Evolutionary conservation across 148 eudicot species (phyloP).

Genomic region (Vaccinium darrowii): DNA sequence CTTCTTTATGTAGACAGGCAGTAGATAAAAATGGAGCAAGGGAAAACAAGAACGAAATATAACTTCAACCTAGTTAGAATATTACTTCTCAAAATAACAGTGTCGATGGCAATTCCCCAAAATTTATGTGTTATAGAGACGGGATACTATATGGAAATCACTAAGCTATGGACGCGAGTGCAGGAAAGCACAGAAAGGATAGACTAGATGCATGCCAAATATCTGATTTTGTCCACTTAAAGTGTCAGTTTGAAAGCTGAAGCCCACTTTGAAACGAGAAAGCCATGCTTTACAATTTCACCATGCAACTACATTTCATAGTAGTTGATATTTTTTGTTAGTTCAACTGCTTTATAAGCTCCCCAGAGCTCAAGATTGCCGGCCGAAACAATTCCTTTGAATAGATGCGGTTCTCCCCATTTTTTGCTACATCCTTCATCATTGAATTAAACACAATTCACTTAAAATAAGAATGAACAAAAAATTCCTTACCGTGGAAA

Average conservation of each 20-base stretch:
- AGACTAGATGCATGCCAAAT: background rate
- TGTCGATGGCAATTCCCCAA: background rate
- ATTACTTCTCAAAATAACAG: background rate
- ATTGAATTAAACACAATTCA: background rate
- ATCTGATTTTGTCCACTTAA: background rate
- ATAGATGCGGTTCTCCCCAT: too few species aligned
- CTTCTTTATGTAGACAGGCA: background rate
- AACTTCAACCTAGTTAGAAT: background rate
- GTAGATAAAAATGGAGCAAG: background rate
- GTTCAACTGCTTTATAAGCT: background rate
- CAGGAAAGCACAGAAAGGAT: background rate
- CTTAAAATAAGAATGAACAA: background rate
- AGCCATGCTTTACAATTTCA: background rate
- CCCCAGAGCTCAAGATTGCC: background rate
- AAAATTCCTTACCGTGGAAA: background rate
- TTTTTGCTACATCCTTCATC: background rate
- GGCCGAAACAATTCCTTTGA: too few species aligned
- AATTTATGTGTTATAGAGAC: background rate
- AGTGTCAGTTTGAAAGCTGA: background rate
- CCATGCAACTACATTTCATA: background rate
- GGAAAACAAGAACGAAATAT: background rate
- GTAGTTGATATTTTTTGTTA: background rate
- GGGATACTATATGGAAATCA: background rate
- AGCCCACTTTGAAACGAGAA: background rate
- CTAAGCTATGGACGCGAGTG: background rate